phyloP scores from a whole-genome alignment of 2,329 filamentous ascomycete genomes.

The Escovopsis sp. region DNA sequence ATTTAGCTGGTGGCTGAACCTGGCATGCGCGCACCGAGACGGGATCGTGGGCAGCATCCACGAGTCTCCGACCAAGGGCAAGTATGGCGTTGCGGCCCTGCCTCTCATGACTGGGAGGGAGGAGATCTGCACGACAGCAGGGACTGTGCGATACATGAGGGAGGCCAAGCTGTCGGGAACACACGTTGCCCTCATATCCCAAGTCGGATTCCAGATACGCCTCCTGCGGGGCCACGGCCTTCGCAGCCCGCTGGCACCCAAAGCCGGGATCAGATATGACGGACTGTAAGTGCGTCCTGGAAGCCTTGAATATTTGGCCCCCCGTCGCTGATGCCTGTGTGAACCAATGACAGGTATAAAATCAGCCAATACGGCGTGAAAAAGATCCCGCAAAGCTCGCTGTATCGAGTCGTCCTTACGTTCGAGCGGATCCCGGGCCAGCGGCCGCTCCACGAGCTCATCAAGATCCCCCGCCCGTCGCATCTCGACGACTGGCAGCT shows the following conservation, averaged over 20 bases:
- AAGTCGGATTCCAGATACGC: conserved; percentile 34
- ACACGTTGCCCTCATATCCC: conserved; percentile 31
- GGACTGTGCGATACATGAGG: conserved; percentile 28
- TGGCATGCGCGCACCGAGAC: conserved; percentile 40
- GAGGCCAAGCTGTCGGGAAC: conserved; percentile 30
- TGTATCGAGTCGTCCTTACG: conserved; percentile 29
- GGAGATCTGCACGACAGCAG: conserved; percentile 18
- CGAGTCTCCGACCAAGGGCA: conserved; percentile 31
- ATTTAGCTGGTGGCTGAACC: conserved; percentile 41
- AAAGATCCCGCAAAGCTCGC: conserved; percentile 22
- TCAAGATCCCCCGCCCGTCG: conserved; percentile 34
- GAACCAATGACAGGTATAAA: conserved; percentile 26
- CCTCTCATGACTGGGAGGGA: conserved; percentile 38
- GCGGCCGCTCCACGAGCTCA: conserved; percentile 25
- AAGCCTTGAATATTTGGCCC: background rate
- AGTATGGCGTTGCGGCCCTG: conserved; percentile 31
- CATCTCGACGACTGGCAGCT: conserved; percentile 42
- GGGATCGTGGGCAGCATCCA: conserved; percentile 33
- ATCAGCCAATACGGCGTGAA: conserved; percentile 33
- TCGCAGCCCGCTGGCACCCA: conserved; percentile 35
- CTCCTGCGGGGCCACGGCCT: conserved; percentile 37
- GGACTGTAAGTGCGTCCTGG: conserved; percentile 30
- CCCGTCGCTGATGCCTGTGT: background rate
- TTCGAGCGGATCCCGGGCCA: conserved; percentile 31
- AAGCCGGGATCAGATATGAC: conserved; percentile 40